These are phyloP conservation scores for Ambrosia trifida DNA, from an alignment of 129 eudicot species.

Conservation along the genomic window DNA sequence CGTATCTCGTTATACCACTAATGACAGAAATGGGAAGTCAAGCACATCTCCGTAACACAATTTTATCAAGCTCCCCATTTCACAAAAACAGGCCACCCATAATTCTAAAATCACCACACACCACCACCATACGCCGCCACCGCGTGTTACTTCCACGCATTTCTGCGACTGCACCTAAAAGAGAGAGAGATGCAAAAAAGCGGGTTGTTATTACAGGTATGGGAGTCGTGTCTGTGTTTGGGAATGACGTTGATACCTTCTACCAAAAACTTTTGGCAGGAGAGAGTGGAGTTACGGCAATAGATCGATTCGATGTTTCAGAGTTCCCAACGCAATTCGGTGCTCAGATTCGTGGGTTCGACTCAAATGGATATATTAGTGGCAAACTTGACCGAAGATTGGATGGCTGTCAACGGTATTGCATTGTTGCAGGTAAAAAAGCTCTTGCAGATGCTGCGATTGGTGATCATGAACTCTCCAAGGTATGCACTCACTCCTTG, in stretches of 20 bases:
- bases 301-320: constrained; percentile 76
- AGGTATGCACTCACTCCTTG: constrained; percentile 30
- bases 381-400: constrained; percentile 56
- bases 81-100: too few species aligned
- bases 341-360: constrained; percentile 75
- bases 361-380: constrained; percentile 59
- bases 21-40: too few species aligned
- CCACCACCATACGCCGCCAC: constrained; percentile 17
- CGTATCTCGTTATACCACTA: too few species aligned
- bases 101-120: not conserved
- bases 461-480: constrained; percentile 42
- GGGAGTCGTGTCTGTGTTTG: constrained; percentile 89
- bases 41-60: too few species aligned
- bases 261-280: constrained; percentile 76
- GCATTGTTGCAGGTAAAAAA: constrained; percentile 82
- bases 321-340: constrained; percentile 68
- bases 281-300: constrained; percentile 59
- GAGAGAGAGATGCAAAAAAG: constrained; percentile 79
- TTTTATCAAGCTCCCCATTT: too few species aligned
- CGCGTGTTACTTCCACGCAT: constrained; percentile 16
- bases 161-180: constrained; percentile 39
- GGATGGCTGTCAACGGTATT: constrained; percentile 69
- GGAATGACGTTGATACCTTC: constrained; percentile 65
- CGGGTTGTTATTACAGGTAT: constrained; percentile 81
- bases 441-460: constrained; percentile 76